Percentiles rank a stretch among this genome's conserved stretches.
phyloP scores from a whole-genome alignment of 768 basidiomycete genomes.

The Ephemerocybe angulata region DNA sequence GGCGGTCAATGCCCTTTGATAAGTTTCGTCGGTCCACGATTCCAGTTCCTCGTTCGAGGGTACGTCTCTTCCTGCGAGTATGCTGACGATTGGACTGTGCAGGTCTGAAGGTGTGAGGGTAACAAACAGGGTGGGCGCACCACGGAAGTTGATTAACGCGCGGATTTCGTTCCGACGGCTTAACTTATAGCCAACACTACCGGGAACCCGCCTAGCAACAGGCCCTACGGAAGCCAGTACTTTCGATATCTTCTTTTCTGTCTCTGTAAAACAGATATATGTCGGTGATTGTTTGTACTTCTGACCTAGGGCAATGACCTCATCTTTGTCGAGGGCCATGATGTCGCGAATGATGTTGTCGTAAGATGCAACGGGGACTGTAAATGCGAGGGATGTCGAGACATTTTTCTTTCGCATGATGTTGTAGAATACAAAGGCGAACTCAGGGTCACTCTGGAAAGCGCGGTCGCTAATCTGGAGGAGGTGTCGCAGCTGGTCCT shows the following conservation, averaged over 20 bases:
- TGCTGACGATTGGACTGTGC: slow-evolving; percentile 14
- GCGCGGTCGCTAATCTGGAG: slow-evolving; percentile 1
- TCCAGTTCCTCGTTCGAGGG: slow-evolving; percentile 5
- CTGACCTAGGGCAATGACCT: neutral
- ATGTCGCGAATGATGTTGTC: neutral
- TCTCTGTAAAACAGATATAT: neutral
- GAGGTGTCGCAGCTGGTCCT: slow-evolving; percentile 13
- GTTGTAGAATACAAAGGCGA: slow-evolving; percentile 15
- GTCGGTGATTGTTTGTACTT: no score
- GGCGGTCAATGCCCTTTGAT: no score
- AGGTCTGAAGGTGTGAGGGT: slow-evolving; percentile 16
- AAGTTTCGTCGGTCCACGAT: slow-evolving; percentile 8
- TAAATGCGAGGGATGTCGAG: neutral
- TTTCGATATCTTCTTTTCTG: neutral
- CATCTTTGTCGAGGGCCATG: neutral
- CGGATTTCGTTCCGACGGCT: slow-evolving; percentile 18
- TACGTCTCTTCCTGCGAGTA: slow-evolving; percentile 12
- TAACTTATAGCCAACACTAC: slow-evolving; percentile 17
- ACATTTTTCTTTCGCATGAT: slow-evolving; percentile 11
- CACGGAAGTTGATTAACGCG: slow-evolving; percentile 8
- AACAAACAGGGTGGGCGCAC: slow-evolving; percentile 18
- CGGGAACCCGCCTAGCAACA: slow-evolving; percentile 13
- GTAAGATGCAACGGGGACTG: neutral
- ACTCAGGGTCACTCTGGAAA: slow-evolving; percentile 13
- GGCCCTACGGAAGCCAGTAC: slow-evolving; percentile 1